A percentile compares a stretch with the other conserved stretches of the same genome.
phyloP scores from a whole-genome alignment of 306 rosid genomes.

The Acacia melanoxylon region DNA sequence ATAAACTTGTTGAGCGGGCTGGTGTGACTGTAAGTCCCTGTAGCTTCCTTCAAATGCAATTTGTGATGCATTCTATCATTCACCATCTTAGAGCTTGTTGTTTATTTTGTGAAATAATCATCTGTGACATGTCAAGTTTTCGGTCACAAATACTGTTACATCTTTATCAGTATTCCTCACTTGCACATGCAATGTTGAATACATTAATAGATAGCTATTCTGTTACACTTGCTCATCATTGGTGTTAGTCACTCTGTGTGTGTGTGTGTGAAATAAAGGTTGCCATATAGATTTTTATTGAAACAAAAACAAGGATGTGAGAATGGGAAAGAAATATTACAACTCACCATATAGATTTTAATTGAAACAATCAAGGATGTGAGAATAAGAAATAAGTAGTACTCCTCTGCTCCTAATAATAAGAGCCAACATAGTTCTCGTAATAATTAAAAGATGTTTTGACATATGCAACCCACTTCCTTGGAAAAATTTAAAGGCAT shows the following conservation, averaged over 20 bases:
- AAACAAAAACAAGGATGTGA: neutral
- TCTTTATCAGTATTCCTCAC: neutral
- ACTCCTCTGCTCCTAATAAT: neutral
- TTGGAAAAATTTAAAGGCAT: neutral
- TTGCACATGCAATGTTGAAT: neutral
- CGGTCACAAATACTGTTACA: neutral
- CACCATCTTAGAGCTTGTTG: constrained; percentile 17
- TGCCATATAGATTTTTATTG: neutral
- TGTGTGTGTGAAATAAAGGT: neutral
- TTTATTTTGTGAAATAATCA: constrained; percentile 5
- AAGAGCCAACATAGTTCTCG: neutral
- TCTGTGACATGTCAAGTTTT: neutral
- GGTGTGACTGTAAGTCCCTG: constrained; percentile 80
- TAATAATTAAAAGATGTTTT: neutral
- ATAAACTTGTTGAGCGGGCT: constrained; percentile 78
- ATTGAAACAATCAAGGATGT: neutral
- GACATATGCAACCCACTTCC: neutral
- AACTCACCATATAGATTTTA: neutral
- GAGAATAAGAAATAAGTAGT: neutral
- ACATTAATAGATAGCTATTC: neutral
- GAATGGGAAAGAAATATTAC: neutral
- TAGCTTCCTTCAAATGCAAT: constrained; percentile 51
- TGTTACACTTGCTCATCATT: neutral
- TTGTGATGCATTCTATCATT: constrained; percentile 17
- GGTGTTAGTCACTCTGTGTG: neutral